Conservation (phyloP, 2,329 filamentous ascomycete species). For the Fusarium paranaense region DNA sequence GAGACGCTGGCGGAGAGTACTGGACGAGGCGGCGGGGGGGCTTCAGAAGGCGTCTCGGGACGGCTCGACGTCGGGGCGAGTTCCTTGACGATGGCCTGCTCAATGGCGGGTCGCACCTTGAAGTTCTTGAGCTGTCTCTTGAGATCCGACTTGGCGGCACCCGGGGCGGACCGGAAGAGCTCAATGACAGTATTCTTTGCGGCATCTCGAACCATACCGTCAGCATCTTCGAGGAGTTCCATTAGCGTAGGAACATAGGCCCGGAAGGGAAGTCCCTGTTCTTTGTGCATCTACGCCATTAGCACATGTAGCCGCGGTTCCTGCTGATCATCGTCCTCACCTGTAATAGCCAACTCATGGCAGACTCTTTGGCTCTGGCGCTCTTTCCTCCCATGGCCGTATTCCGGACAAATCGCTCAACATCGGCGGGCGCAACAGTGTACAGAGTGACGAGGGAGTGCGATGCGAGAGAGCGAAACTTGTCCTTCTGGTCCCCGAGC, state of each 20-base stretch:
- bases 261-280: conserved; percentile 83
- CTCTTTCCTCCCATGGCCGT: conserved; percentile 84
- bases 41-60: conserved; percentile 56
- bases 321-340: conserved; percentile 54
- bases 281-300: conserved; percentile 77
- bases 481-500: conserved; percentile 89
- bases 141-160: conserved; percentile 86
- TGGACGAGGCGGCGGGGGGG: conserved; percentile 54
- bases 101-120: conserved; percentile 88
- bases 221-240: conserved; percentile 89
- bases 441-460: conserved; percentile 85
- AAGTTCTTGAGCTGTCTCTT: conserved; percentile 87
- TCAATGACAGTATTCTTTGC: conserved; percentile 88
- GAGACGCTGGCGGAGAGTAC: conserved; percentile 65
- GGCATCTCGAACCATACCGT: conserved; percentile 85
- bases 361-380: conserved; percentile 83
- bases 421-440: conserved; percentile 74
- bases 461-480: conserved; percentile 78
- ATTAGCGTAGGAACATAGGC: conserved; percentile 85
- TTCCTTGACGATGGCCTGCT: conserved; percentile 81
- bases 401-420: conserved; percentile 84
- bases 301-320: conserved; percentile 5
- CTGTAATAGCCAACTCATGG: conserved; percentile 86
- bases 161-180: conserved; percentile 84
- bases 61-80: conserved; percentile 66